Percentiles rank a stretch among this genome's conserved stretches.
Conservation (phyloP, 768 basidiomycete species). For the Dendrothele bispora region DNA sequence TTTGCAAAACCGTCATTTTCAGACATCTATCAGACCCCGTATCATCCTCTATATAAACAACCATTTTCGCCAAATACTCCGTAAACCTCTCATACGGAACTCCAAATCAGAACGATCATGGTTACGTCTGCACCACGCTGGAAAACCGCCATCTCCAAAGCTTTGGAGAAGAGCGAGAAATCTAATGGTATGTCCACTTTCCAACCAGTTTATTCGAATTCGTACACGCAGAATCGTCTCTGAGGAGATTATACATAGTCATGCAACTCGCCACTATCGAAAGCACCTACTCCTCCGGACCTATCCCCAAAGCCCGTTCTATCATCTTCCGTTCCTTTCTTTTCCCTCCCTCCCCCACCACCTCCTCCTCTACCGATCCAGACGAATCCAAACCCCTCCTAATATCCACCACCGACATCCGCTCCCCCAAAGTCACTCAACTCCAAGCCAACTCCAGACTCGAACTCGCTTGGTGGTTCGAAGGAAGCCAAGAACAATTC, state of each 20-base stretch:
- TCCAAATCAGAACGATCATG: conserved; percentile 5
- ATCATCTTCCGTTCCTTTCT: conserved; percentile 63
- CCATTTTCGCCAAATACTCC: not conserved
- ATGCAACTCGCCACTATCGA: conserved; percentile 63
- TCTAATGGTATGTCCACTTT: conserved; percentile 36
- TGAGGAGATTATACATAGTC: conserved; percentile 33
- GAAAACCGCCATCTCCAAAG: conserved; percentile 45
- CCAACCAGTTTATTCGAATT: too few relatives aligned
- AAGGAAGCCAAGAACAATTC: conserved; percentile 68
- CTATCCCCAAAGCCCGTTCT: conserved; percentile 62
- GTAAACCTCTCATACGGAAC: conserved; percentile 1
- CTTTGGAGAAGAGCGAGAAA: conserved; percentile 38
- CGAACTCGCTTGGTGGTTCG: conserved; percentile 77
- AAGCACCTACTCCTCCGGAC: conserved; percentile 26
- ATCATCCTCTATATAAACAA: too few relatives aligned
- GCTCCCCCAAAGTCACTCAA: conserved; percentile 66
- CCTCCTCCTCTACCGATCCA: too few relatives aligned
- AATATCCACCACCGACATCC: conserved; percentile 69
- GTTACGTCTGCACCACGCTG: conserved; percentile 37
- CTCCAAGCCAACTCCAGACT: conserved; percentile 47
- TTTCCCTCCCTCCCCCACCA: conserved; percentile 33
- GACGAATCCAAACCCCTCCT: conserved; percentile 57
- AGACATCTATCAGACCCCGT: too few relatives aligned
- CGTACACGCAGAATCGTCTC: too few relatives aligned
- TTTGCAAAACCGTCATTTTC: too few relatives aligned